phyloP scores from a whole-genome alignment of 1,284 basidiomycete genomes.

The Boletellus deceptivus region DNA sequence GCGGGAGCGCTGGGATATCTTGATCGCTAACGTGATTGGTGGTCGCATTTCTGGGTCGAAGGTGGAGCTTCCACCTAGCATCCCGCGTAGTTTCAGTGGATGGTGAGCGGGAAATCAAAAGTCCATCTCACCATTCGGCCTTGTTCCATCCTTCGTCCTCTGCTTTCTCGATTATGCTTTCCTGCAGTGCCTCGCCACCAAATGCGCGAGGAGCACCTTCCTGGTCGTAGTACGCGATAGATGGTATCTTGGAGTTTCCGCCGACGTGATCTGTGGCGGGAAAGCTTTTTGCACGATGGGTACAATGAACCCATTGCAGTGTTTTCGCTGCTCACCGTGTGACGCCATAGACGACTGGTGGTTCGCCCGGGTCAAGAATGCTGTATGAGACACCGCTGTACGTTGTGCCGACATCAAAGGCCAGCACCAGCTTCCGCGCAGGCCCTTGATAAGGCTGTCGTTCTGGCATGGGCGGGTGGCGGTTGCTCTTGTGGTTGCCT shows the following conservation, averaged over 20 bases:
- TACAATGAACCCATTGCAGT: neutral
- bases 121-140: constrained; percentile 39
- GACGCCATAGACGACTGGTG: constrained; percentile 43
- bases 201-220: constrained; percentile 43
- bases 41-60: constrained; percentile 27
- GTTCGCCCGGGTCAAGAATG: constrained; percentile 44
- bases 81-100: neutral
- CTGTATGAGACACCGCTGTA: constrained; percentile 49
- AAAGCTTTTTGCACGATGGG: constrained; percentile 36
- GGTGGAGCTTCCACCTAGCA: constrained; percentile 37
- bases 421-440: constrained; percentile 43
- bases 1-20: constrained; percentile 41
- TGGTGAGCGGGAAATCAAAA: neutral
- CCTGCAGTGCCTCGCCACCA: constrained; percentile 49
- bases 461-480: constrained; percentile 27
- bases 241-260: constrained; percentile 56
- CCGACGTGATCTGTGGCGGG: constrained; percentile 53
- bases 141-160: constrained; percentile 47
- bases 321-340: constrained; percentile 35
- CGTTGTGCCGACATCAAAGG: constrained; percentile 52
- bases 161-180: constrained; percentile 40
- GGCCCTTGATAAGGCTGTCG: constrained; percentile 35
- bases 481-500: constrained; percentile 16
- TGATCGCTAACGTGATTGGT: constrained; percentile 22
- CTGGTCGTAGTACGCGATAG: constrained; percentile 50